Evolutionary conservation across 768 basidiomycete species (phyloP).

Genomic region (Russula abietina): DNA sequence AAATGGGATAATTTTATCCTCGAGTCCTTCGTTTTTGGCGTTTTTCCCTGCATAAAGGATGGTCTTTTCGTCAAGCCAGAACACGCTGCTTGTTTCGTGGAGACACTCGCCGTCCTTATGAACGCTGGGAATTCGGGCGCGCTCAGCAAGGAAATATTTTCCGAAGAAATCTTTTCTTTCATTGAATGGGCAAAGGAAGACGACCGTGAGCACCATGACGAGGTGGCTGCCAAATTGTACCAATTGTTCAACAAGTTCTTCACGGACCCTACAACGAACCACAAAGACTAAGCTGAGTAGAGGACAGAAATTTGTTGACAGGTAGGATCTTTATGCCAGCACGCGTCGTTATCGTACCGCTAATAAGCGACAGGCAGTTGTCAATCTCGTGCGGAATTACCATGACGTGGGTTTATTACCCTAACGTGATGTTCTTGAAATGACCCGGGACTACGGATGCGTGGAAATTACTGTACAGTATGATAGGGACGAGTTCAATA

Average conservation of each 20-base stretch:
- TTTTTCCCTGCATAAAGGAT: background rate
- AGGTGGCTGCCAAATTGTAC: background rate
- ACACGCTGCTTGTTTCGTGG: background rate
- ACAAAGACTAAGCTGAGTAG: background rate
- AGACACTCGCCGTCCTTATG: conserved; percentile 12
- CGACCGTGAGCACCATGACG: background rate
- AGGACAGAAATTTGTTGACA: too few species aligned
- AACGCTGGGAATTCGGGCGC: background rate
- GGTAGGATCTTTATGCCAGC: too few species aligned
- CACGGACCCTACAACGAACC: background rate
- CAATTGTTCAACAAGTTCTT: background rate
- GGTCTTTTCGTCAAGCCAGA: background rate
- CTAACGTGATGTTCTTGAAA: too few species aligned
- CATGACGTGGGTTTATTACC: too few species aligned
- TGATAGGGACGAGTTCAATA: background rate
- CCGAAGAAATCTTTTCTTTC: background rate
- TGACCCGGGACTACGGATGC: too few species aligned
- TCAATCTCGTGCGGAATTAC: too few species aligned
- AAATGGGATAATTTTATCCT: background rate
- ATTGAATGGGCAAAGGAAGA: background rate
- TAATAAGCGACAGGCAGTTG: too few species aligned
- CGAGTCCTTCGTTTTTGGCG: background rate
- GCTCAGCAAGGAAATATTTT: background rate
- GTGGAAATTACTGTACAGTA: too few species aligned
- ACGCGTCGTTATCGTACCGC: too few species aligned